These are phyloP conservation scores for Colletotrichum tofieldiae DNA, from an alignment of 2,329 filamentous ascomycete genomes.

Conservation along the genomic window DNA sequence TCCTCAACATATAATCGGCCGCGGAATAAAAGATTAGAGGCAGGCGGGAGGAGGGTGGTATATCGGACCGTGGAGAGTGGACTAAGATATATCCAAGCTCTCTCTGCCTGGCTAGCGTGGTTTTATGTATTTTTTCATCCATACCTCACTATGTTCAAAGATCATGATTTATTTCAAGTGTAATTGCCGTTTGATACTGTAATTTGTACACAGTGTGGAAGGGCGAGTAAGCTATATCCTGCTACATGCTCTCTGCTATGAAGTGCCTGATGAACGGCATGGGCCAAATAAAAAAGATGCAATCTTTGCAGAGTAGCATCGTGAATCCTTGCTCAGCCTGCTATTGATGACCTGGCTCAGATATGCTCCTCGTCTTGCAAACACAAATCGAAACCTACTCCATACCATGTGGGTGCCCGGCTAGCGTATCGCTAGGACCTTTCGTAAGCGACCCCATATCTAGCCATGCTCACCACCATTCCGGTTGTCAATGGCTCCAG, in stretches of 20 bases:
- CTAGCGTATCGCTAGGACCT: not conserved
- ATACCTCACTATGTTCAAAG: not conserved
- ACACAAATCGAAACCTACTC: not conserved
- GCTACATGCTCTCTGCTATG: too few species aligned
- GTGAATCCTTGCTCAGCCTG: not conserved
- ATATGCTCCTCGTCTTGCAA: not conserved
- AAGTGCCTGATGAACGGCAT: not conserved
- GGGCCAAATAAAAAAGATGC: not conserved
- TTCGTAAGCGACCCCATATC: not conserved
- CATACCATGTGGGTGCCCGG: too few species aligned
- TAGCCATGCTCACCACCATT: not conserved
- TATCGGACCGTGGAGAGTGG: too few species aligned
- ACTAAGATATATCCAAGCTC: too few species aligned
- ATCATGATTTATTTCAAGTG: too few species aligned
- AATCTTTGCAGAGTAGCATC: not conserved
- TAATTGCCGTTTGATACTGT: too few species aligned
- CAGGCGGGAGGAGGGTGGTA: too few species aligned
- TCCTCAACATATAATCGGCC: too few species aligned
- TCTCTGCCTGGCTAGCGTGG: not conserved
- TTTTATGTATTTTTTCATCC: fast-evolving
- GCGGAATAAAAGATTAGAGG: not conserved
- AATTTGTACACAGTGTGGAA: too few species aligned
- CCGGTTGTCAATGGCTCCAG: not conserved
- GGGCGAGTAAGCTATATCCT: not conserved
- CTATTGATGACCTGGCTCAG: not conserved